phyloP scores from a whole-genome alignment of 441 rosid species.

The Pelargonium citronellum region DNA sequence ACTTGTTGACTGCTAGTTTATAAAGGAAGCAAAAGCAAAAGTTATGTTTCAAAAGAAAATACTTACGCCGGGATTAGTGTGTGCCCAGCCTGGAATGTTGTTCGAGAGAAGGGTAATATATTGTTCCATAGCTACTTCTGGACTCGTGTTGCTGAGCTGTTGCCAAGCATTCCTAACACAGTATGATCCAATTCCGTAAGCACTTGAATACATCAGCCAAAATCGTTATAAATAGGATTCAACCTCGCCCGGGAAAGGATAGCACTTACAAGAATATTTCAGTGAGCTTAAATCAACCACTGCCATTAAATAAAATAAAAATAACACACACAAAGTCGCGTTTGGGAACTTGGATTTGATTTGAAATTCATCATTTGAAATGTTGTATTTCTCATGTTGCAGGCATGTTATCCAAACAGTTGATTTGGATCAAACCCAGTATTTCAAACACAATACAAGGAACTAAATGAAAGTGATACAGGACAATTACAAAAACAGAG shows the following conservation, averaged over 20 bases:
- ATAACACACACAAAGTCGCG: too few species aligned
- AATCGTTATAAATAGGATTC: background rate
- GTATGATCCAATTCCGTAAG: background rate
- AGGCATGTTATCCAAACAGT: too few species aligned
- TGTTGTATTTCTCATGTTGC: too few species aligned
- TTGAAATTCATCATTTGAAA: too few species aligned
- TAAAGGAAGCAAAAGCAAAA: too few species aligned
- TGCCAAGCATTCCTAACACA: conserved; percentile 46
- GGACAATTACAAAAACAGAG: too few species aligned
- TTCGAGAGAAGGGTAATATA: conserved; percentile 37
- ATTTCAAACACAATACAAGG: too few species aligned
- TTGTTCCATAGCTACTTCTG: conserved; percentile 50
- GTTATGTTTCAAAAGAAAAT: background rate
- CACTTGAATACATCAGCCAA: background rate
- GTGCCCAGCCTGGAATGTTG: conserved; percentile 32
- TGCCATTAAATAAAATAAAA: background rate
- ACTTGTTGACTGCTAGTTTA: too few species aligned
- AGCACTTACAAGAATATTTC: background rate
- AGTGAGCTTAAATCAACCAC: background rate
- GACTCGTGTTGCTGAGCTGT: conserved; percentile 40
- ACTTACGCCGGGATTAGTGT: conserved; percentile 26
- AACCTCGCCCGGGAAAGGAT: background rate
- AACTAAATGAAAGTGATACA: too few species aligned
- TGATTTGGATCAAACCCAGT: too few species aligned
- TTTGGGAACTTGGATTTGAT: too few species aligned